phyloP scores from a whole-genome alignment of 805 yeast species.

The Cyberlindnera galapagoensis region DNA sequence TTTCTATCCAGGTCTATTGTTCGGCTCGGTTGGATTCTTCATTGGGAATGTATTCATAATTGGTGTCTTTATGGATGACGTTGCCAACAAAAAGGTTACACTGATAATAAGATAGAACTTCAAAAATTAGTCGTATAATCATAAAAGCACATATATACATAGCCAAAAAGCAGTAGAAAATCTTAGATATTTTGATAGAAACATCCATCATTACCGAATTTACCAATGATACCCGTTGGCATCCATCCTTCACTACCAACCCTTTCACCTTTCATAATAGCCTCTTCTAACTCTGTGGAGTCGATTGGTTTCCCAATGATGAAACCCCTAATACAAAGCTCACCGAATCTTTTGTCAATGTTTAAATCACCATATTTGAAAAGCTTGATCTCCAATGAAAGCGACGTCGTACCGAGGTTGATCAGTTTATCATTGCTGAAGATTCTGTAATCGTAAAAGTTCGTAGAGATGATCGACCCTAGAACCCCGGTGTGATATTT shows the following conservation, averaged over 20 bases:
- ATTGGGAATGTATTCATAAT: slow-evolving; percentile 54
- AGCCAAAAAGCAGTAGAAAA: background rate
- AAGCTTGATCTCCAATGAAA: slow-evolving; percentile 55
- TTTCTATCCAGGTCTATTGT: slow-evolving; percentile 53
- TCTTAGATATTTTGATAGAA: slow-evolving; percentile 37
- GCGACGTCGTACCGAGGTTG: slow-evolving; percentile 52
- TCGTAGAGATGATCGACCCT: slow-evolving; percentile 57
- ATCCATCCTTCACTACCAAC: slow-evolving; percentile 44
- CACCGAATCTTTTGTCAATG: slow-evolving; percentile 39
- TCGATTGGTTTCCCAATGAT: slow-evolving; percentile 49
- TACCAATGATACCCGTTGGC: slow-evolving; percentile 46
- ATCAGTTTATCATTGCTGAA: slow-evolving; percentile 29
- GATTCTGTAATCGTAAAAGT: slow-evolving; percentile 55
- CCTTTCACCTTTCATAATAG: slow-evolving; percentile 26
- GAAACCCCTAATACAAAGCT: slow-evolving; percentile 55
- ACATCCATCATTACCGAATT: slow-evolving; percentile 70
- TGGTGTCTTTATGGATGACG: slow-evolving; percentile 42
- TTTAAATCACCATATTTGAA: slow-evolving; percentile 26
- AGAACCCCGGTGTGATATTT: slow-evolving; percentile 36
- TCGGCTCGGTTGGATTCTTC: slow-evolving; percentile 53
- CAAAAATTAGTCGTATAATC: too few species aligned
- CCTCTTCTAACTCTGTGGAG: slow-evolving; percentile 22
- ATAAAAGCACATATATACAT: slow-evolving; percentile 1
- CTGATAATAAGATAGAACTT: too few species aligned
- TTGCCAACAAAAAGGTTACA: slow-evolving; percentile 2